Conservation (phyloP, 1,284 basidiomycete species). For the Leccinum insolens region DNA sequence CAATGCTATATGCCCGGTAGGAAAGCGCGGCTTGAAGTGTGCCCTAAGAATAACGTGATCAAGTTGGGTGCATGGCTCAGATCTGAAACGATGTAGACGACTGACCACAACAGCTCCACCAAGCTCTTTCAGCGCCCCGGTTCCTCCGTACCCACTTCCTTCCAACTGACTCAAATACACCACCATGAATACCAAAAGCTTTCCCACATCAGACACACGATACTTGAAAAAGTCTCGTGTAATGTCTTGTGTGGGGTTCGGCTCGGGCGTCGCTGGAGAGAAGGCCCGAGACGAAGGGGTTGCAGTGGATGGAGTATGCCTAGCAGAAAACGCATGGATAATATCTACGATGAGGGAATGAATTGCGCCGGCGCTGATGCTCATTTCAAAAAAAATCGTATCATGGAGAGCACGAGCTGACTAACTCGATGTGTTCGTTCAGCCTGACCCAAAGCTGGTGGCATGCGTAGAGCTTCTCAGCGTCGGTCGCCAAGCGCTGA, state of each 20-base stretch:
- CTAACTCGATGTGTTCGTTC: slow-evolving; percentile 72
- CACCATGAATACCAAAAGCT: slow-evolving; percentile 55
- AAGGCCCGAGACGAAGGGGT: slow-evolving; percentile 16
- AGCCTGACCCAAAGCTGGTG: slow-evolving; percentile 85
- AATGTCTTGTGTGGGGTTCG: slow-evolving; percentile 61
- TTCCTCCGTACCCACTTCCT: slow-evolving; percentile 26
- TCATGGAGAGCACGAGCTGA: slow-evolving; percentile 9
- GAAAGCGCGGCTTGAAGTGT: slow-evolving; percentile 73
- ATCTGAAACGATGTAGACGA: slow-evolving; percentile 8
- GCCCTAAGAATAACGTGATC: slow-evolving; percentile 46
- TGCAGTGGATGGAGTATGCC: slow-evolving; percentile 59
- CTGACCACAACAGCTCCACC: slow-evolving; percentile 64
- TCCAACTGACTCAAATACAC: slow-evolving; percentile 37
- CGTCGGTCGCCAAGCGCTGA: slow-evolving; percentile 80
- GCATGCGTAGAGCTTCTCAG: slow-evolving; percentile 86
- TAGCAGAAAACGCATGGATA: slow-evolving; percentile 67
- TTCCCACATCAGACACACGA: slow-evolving; percentile 63
- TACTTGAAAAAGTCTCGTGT: slow-evolving; percentile 86
- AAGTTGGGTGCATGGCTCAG: not conserved
- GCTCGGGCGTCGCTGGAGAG: slow-evolving; percentile 18
- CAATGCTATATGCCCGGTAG: slow-evolving; percentile 72
- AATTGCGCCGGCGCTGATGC: slow-evolving; percentile 45
- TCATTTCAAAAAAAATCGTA: slow-evolving; percentile 5
- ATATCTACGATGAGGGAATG: slow-evolving; percentile 66
- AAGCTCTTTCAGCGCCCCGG: slow-evolving; percentile 33